Conservation (phyloP, 768 basidiomycete species). For the Lactarius quietus region DNA sequence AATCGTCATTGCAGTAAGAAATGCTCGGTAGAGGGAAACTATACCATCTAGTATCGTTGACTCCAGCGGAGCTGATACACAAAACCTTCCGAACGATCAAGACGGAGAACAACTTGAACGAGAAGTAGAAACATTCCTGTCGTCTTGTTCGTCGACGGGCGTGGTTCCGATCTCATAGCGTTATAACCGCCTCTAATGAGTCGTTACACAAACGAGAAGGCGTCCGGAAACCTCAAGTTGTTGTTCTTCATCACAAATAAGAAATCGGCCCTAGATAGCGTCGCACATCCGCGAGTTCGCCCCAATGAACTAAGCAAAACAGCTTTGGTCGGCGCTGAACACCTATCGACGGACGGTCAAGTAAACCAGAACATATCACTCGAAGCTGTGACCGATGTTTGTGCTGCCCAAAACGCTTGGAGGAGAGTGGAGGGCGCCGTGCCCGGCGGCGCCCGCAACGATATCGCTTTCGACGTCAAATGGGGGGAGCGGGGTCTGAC, state of each 20-base stretch:
- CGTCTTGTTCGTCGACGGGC: constrained; percentile 64
- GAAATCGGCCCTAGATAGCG: not conserved
- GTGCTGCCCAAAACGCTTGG: constrained; percentile 58
- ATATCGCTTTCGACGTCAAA: constrained; percentile 62
- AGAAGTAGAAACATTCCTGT: constrained; percentile 29
- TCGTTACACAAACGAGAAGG: constrained; percentile 66
- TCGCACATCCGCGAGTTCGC: constrained; percentile 68
- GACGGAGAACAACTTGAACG: not conserved
- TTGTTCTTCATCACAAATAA: constrained; percentile 44
- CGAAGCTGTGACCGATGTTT: constrained; percentile 56
- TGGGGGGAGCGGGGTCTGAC: constrained; percentile 64
- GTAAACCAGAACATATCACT: constrained; percentile 50
- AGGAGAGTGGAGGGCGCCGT: not conserved
- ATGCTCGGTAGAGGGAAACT: constrained; percentile 6
- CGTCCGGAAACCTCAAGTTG: constrained; percentile 68
- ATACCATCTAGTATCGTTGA: constrained; percentile 49
- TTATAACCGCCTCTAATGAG: constrained; percentile 48
- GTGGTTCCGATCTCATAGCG: constrained; percentile 66
- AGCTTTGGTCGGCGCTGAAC: constrained; percentile 53
- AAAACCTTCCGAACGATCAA: constrained; percentile 39
- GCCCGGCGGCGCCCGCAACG: constrained; percentile 51
- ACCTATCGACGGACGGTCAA: constrained; percentile 44
- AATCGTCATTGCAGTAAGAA: constrained; percentile 47
- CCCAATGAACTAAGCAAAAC: constrained; percentile 66
- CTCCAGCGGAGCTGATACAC: constrained; percentile 60